Conservation (phyloP, 2,329 filamentous ascomycete genomes). For the Cadophora luteo-olivacea region DNA sequence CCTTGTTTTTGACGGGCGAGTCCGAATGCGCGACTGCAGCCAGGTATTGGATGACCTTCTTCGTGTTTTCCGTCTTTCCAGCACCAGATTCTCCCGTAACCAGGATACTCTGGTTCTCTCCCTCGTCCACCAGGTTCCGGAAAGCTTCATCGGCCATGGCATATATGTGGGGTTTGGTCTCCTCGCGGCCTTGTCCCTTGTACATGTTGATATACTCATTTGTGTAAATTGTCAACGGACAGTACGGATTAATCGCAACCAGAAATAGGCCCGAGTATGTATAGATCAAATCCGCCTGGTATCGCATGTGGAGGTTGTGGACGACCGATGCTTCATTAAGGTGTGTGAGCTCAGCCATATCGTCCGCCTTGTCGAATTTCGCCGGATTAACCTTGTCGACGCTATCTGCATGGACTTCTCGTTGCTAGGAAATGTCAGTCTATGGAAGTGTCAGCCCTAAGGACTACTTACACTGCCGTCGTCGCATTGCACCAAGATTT, state of each 20-base stretch:
- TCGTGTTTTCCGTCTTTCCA: constrained; percentile 98
- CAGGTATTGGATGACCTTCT: constrained; percentile 98
- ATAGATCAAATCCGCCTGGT: constrained; percentile 95
- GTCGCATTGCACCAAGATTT: constrained; percentile 87
- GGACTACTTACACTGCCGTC: constrained; percentile 76
- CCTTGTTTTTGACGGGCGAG: constrained; percentile 66
- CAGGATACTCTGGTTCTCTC: constrained; percentile 94
- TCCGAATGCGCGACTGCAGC: constrained; percentile 92
- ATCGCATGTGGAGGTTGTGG: constrained; percentile 93
- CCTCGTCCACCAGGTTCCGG: constrained; percentile 92
- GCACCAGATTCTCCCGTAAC: constrained; percentile 98
- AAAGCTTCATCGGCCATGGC: constrained; percentile 98
- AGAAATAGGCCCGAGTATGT: constrained; percentile 97
- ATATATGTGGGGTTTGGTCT: constrained; percentile 96
- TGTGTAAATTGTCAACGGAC: constrained; percentile 90
- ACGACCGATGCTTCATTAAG: constrained; percentile 98
- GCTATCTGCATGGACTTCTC: constrained; percentile 82
- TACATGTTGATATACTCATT: constrained; percentile 99
- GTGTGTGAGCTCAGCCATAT: constrained; percentile 98
- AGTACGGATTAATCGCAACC: constrained; percentile 97
- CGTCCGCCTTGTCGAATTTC: constrained; percentile 98
- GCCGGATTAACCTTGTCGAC: constrained; percentile 99
- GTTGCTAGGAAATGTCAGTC: constrained; percentile 65
- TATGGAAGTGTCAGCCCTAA: not conserved
- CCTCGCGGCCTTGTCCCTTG: constrained; percentile 86